Base-by-base conservation (phyloP, 805 yeast genomes). In the Nakazawaea ishiwadae region DNA sequence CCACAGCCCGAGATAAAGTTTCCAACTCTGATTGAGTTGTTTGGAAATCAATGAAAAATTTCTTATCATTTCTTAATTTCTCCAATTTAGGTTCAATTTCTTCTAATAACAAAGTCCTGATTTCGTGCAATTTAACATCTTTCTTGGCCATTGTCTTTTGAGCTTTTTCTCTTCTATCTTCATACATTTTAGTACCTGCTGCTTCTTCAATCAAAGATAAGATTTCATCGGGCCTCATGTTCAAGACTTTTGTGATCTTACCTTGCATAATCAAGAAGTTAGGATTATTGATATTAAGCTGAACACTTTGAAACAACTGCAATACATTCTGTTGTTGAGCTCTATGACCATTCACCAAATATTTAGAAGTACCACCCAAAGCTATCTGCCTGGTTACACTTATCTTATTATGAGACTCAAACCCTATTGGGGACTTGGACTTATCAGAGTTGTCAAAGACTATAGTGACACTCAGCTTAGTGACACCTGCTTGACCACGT, bases 201-300 rank as follows among this genome's bases (percentile, higher is more conserved):
- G 99, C 99, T 63, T 93, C 99, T 62, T 93, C 99, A 41, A 93
- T 88, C 51, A 93, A 71, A 4, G 96, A 81, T 48, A 93, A 63
- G 31, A 91, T 85, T 60, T 93, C 98, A 1, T 78, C 68, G 1
- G 99, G 95, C 53, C 86, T 88, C 98, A 93, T 93, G 60, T 93
- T 93, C 54, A 93, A 72, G 49, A 93, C 97, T 60, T 93, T 91
- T 26, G 99, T 95, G 64, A 95, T 93, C 58, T 89, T 87, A 46
- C 99, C 99, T 64, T 93, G 99, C 99, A 95, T 93, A 55, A 93
- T 93, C 52, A 93, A 72, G 63, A 93, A 93, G 59, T 93, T 93
- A 24, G 99, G 99, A 57, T 91, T 93, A 60, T 93, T 93, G 60
- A 93, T 91, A 57, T 93, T 93, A 48, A 93, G 73, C 63, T 93